Evolutionary conservation across 257 asterid species (phyloP).

Genomic region (Gentiana macrophylla): DNA sequence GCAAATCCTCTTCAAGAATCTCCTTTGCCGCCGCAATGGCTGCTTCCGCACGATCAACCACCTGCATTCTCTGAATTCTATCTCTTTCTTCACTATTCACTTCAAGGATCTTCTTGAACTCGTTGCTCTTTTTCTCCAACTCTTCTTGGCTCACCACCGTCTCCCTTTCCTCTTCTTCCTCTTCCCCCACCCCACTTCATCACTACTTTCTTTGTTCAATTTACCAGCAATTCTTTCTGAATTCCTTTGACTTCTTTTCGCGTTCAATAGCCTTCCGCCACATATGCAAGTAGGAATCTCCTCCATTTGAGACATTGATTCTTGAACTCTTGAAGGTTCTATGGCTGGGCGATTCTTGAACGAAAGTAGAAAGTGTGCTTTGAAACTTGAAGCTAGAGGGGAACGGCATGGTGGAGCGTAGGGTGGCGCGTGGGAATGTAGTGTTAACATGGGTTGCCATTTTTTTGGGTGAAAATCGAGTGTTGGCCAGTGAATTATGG

Average conservation of each 20-base stretch:
- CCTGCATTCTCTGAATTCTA: conserved; percentile 76
- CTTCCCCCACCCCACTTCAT: conserved; percentile 9
- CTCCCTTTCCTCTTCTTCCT: conserved; percentile 10
- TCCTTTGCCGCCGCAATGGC: conserved; percentile 89
- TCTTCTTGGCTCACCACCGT: conserved; percentile 28
- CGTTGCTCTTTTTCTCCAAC: conserved; percentile 45
- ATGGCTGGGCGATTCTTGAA: conserved; percentile 6
- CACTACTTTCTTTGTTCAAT: conserved; percentile 1
- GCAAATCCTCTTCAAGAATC: conserved; percentile 44
- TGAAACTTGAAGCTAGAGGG: conserved; percentile 14
- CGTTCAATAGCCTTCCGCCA: conserved; percentile 79
- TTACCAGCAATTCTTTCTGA: conserved; percentile 44
- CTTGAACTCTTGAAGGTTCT: conserved; percentile 18
- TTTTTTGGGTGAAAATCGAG: conserved; percentile 1
- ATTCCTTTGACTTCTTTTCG: conserved; percentile 47
- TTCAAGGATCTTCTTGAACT: conserved; percentile 65
- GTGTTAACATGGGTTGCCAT: conserved; percentile 55
- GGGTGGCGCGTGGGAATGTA: conserved; percentile 15
- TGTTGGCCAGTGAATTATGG: too few species aligned
- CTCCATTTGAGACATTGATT: conserved; percentile 35
- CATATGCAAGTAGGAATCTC: conserved; percentile 77
- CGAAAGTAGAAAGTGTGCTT: conserved; percentile 18
- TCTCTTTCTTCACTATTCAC: conserved; percentile 69
- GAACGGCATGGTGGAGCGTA: conserved; percentile 42
- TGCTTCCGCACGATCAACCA: conserved; percentile 96